Evolutionary conservation across 225 moss, liverwort and hornwort genomes (phyloP).

Genomic region (Physcomitrellopsis africana): DNA sequence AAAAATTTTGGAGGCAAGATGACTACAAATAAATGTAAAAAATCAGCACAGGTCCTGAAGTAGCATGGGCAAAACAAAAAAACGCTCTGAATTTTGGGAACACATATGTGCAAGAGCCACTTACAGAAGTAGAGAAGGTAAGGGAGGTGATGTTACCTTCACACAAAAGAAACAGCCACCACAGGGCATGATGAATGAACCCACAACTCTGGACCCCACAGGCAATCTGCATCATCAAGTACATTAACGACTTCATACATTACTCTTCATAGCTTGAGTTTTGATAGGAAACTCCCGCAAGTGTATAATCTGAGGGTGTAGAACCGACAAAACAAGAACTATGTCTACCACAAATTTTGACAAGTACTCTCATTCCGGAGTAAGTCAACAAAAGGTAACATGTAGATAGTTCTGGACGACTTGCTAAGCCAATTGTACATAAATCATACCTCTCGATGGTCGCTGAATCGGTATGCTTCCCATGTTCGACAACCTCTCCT

Average conservation of each 20-base stretch:
- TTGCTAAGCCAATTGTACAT: slow-evolving; percentile 14
- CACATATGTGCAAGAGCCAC: not conserved
- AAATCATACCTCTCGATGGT: slow-evolving; percentile 70
- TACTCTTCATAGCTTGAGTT: slow-evolving; percentile 5
- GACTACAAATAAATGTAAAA: too few species aligned
- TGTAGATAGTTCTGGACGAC: slow-evolving; percentile 4
- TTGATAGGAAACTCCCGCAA: not conserved
- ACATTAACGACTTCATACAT: slow-evolving; percentile 23
- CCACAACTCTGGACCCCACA: slow-evolving; percentile 85
- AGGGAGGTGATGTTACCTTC: slow-evolving; percentile 54
- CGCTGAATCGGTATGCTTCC: slow-evolving; percentile 80
- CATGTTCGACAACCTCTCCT: slow-evolving; percentile 91
- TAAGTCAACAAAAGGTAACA: slow-evolving; percentile 20
- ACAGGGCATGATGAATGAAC: slow-evolving; percentile 97
- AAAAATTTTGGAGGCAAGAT: too few species aligned
- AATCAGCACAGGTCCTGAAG: too few species aligned
- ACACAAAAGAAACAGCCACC: slow-evolving; percentile 95
- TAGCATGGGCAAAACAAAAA: not conserved
- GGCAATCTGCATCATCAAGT: slow-evolving; percentile 78
- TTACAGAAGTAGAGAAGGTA: not conserved
- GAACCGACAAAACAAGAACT: not conserved
- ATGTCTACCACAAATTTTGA: not conserved
- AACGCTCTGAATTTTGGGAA: not conserved
- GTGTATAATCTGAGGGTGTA: not conserved
- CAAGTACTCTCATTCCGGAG: not conserved